phyloP scores from a whole-genome alignment of 768 basidiomycete genomes.

The Termitomyces sp. region DNA sequence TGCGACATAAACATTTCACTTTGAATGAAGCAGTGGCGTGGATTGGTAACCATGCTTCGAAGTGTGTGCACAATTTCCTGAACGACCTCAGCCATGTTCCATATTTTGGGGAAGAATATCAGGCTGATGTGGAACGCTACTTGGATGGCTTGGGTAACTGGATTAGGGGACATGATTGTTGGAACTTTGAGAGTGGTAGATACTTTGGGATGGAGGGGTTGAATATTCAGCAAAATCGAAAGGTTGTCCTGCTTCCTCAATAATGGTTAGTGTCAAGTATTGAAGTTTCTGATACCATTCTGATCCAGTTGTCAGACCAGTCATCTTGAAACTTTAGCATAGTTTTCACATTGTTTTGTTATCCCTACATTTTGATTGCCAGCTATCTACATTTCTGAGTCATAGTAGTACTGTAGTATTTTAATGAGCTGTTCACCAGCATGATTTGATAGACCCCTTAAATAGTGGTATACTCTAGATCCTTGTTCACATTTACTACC shows the following conservation, averaged over 20 bases:
- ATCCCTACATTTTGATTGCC: too few relatives aligned
- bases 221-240: not conserved
- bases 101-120: not conserved
- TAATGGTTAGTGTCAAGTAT: not conserved
- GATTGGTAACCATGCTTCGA: not conserved
- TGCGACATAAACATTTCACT: not conserved
- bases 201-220: not conserved
- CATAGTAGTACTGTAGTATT: too few relatives aligned
- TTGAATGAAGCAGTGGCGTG: not conserved
- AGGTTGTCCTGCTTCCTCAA: not conserved
- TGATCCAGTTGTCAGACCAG: too few relatives aligned
- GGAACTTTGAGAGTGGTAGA: not conserved
- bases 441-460: too few relatives aligned
- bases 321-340: too few relatives aligned
- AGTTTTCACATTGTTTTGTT: too few relatives aligned
- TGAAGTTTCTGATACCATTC: too few relatives aligned
- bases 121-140: too few relatives aligned
- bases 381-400: too few relatives aligned
- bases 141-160: not conserved
- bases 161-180: not conserved
- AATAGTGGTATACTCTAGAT: too few relatives aligned
- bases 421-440: too few relatives aligned
- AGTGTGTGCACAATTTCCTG: not conserved
- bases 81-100: not conserved
- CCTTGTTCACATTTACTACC: not conserved